A percentile compares a stretch with the other conserved stretches of the same genome.
phyloP scores from a whole-genome alignment of 1,284 basidiomycete species.

The Phylloboletellus chloephorus region DNA sequence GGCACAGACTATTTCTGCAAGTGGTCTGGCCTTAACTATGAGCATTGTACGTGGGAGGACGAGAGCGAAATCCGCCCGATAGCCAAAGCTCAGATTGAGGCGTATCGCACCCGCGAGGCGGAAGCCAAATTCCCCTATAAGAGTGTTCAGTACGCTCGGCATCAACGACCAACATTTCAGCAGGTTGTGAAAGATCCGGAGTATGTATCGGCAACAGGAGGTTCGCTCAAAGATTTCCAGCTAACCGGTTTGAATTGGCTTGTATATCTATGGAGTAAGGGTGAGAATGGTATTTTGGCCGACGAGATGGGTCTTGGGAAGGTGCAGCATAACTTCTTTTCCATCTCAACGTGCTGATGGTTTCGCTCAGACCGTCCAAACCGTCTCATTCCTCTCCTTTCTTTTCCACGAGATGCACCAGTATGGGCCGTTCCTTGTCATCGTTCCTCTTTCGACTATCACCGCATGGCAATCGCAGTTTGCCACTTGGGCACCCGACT shows the following conservation, averaged over 20 bases:
- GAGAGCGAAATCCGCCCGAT: conserved; percentile 75
- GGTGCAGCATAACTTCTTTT: conserved; percentile 36
- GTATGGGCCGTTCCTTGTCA: conserved; percentile 96
- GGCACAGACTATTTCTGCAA: conserved; percentile 93
- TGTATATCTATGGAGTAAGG: conserved; percentile 91
- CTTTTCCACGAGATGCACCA: conserved; percentile 92
- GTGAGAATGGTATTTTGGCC: conserved; percentile 95
- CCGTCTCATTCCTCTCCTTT: conserved; percentile 92
- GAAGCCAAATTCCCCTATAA: conserved; percentile 85
- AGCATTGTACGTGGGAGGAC: conserved; percentile 95
- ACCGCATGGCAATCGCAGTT: conserved; percentile 98
- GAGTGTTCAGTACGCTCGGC: conserved; percentile 65
- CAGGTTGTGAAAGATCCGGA: conserved; percentile 90
- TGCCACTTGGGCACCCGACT: conserved; percentile 90
- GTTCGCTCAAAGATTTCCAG: conserved; percentile 95
- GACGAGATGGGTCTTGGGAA: conserved; percentile 99
- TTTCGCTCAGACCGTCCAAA: conserved; percentile 78
- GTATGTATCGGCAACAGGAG: conserved; percentile 76
- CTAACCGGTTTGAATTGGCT: conserved; percentile 98
- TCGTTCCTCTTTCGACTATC: conserved; percentile 96
- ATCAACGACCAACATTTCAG: conserved; percentile 76
- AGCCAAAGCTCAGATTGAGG: conserved; percentile 72
- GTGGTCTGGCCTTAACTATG: conserved; percentile 93
- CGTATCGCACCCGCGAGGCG: conserved; percentile 74
- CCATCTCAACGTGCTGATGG: conserved; percentile 12